Percentiles rank a stretch among this genome's conserved stretches.
These are phyloP conservation scores for Vitis amurensis DNA, from an alignment of 164 flowering plant species.

Conservation along the genomic window DNA sequence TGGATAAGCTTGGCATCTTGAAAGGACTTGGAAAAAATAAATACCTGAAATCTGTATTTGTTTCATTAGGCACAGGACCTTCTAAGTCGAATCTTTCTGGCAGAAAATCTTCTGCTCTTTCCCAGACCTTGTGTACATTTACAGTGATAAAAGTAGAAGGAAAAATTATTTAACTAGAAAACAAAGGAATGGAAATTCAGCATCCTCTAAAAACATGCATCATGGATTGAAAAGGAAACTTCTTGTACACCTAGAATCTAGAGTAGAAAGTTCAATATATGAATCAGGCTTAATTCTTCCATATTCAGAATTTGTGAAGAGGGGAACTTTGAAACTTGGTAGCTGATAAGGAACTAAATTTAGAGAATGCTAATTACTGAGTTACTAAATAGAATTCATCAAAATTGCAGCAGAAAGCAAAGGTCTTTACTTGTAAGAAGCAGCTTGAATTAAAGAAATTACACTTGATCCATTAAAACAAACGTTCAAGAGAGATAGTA, in stretches of 20 bases:
- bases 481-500: background rate
- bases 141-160: slow-evolving; percentile 6
- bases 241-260: background rate
- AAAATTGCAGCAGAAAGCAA: background rate
- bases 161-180: background rate
- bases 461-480: background rate
- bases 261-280: background rate
- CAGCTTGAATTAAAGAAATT: background rate
- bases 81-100: slow-evolving; percentile 87
- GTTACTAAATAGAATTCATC: background rate
- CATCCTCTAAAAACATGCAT: too few species aligned
- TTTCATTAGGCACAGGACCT: slow-evolving; percentile 84
- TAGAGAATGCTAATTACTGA: background rate
- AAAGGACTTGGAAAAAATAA: background rate
- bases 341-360: background rate
- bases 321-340: background rate
- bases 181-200: background rate
- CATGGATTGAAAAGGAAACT: too few species aligned
- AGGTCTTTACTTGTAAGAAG: background rate
- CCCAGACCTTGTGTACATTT: slow-evolving; percentile 72
- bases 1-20: background rate
- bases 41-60: slow-evolving; percentile 88
- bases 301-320: too few species aligned
- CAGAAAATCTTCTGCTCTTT: slow-evolving; percentile 81
- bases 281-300: background rate